Percentiles rank a stretch among this genome's conserved stretches.
These are phyloP conservation scores for Arbutus unedo DNA, from an alignment of 148 eudicot species.

Conservation along the genomic window DNA sequence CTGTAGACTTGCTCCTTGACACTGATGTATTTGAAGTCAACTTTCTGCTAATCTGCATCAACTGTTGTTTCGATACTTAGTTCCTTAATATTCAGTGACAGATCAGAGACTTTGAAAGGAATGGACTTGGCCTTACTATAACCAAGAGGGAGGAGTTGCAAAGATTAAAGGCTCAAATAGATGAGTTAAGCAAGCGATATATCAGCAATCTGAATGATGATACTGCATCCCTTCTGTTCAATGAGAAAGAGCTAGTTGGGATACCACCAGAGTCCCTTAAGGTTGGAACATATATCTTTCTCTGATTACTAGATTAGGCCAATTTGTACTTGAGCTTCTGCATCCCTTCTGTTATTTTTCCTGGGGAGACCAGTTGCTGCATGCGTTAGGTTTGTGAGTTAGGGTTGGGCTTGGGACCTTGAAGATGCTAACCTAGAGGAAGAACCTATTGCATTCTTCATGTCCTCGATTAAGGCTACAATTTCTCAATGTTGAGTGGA, in stretches of 20 bases:
- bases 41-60: not conserved
- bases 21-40: not conserved
- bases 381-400: not conserved
- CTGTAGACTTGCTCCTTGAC: slow-evolving; percentile 1
- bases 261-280: slow-evolving; percentile 77
- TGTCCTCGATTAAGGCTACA: not conserved
- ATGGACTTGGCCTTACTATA: slow-evolving; percentile 75
- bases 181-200: slow-evolving; percentile 70
- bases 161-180: slow-evolving; percentile 68
- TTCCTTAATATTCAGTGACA: slow-evolving; percentile 63
- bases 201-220: slow-evolving; percentile 75
- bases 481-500: slow-evolving; percentile 55
- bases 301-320: not conserved
- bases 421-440: not conserved
- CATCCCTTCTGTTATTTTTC: not conserved
- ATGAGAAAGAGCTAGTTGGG: slow-evolving; percentile 70
- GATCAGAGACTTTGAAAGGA: slow-evolving; percentile 85
- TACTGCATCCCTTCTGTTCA: slow-evolving; percentile 49
- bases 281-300: slow-evolving; percentile 35
- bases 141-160: slow-evolving; percentile 83
- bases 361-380: not conserved
- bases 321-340: slow-evolving; percentile 1
- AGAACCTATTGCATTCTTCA: not conserved
- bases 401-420: not conserved
- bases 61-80: slow-evolving; percentile 31